These are phyloP conservation scores for Phoma sp. DNA, from an alignment of 2,329 filamentous ascomycete genomes.

Conservation along the genomic window DNA sequence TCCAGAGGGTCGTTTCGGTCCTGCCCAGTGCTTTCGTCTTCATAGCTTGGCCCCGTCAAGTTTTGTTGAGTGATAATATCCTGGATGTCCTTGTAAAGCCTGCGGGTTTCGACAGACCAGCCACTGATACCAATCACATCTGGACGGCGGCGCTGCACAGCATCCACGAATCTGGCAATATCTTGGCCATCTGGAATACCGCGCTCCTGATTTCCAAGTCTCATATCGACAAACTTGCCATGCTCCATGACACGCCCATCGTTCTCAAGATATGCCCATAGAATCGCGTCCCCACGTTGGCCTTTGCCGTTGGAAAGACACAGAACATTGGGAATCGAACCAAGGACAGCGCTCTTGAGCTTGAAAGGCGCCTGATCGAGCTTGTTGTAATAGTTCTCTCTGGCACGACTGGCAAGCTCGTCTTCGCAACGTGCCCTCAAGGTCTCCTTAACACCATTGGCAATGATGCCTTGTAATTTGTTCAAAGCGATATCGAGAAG, in stretches of 20 bases:
- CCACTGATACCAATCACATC: conserved; percentile 92
- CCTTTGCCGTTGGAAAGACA: conserved; percentile 86
- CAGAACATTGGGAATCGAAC: conserved; percentile 85
- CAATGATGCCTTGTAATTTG: conserved; percentile 82
- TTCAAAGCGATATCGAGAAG: conserved; percentile 80
- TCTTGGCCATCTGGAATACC: conserved; percentile 68
- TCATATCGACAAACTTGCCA: conserved; percentile 82
- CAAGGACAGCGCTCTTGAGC: conserved; percentile 87
- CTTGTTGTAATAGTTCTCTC: conserved; percentile 86
- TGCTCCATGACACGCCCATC: conserved; percentile 88
- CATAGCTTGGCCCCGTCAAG: conserved; percentile 79
- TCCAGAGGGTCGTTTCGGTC: conserved; percentile 81
- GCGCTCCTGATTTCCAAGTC: conserved; percentile 69
- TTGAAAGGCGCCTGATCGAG: conserved; percentile 97
- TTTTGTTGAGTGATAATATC: conserved; percentile 78
- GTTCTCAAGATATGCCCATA: conserved; percentile 93
- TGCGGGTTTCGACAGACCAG: conserved; percentile 84
- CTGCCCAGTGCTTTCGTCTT: conserved; percentile 73
- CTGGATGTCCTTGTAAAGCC: conserved; percentile 80
- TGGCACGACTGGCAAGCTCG: conserved; percentile 83
- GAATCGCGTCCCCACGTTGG: conserved; percentile 78
- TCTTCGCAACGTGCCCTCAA: conserved; percentile 94
- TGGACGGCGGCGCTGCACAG: conserved; percentile 79
- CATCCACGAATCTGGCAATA: conserved; percentile 74
- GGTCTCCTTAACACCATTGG: conserved; percentile 92